Evolutionary conservation across 164 flowering plant species (phyloP), one percentile per base, ranked within the genome.

Genomic region (Saururus chinensis): DNA sequence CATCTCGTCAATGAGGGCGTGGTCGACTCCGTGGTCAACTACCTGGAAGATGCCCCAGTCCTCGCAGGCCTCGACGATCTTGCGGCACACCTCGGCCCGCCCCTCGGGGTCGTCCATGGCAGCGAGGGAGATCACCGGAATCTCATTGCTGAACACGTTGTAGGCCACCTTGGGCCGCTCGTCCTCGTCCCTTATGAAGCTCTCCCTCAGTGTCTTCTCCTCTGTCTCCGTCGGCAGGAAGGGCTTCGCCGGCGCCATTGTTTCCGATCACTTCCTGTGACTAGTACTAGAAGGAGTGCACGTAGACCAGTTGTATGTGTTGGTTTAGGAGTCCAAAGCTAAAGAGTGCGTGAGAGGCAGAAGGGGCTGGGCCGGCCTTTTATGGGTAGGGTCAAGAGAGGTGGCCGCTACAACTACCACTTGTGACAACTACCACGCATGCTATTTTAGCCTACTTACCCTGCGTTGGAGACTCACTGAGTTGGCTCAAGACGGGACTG

Each of bases 41-140:
- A 89, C 82, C 66, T 89, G 96, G 67, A 89, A 86, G n/a, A 89
- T 55, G 11, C 96, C 96, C 96, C 96, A 89, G 21, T 84, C 82
- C 73, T 89, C 91, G 60, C 96, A 89, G 0, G 93, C 91, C 59
- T 76, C 82, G 0, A 83, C 89, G 21, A 89, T 83, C 57, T 78
- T 77, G 73, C 66, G 40, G 63, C 89, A 76, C 1, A 86, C 81
- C 62, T 77, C 81, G 1, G 72, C 67, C 40, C 74, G 62, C 1
- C 70, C 87, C 0, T 64, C 80, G 5, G 59, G 63, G 1, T 75
- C 87, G 40, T 88, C 83, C 61, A 89, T 84, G 7, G 86, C 93
- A 0, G 75, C 80, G 0, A 86, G 77, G 0, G 96, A 89, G 6
- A 89, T 85, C 20, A 86, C 76, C 11, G 96, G 96, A 19, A 89